phyloP scores from a whole-genome alignment of 108 stramenopile species.

The Nitzschia sp. region DNA sequence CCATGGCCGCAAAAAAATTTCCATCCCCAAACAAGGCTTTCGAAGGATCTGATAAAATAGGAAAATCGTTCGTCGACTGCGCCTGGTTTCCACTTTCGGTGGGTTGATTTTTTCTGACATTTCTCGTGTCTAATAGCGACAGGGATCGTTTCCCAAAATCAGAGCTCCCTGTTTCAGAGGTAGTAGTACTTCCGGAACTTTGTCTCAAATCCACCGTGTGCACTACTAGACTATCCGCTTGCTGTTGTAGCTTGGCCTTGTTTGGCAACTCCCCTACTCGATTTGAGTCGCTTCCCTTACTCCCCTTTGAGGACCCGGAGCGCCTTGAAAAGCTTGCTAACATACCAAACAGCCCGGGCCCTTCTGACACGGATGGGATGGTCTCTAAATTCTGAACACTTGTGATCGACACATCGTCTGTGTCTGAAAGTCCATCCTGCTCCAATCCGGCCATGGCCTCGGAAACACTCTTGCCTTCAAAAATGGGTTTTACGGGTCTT shows the following conservation, averaged over 20 bases:
- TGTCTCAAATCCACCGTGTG: neutral
- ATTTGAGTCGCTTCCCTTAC: neutral
- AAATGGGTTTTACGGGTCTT: slow-evolving; percentile 15
- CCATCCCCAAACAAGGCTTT: neutral
- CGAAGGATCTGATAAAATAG: neutral
- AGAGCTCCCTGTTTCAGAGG: neutral
- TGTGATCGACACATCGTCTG: slow-evolving; percentile 6
- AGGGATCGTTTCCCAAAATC: neutral
- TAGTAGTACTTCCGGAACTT: neutral
- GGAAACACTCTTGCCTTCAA: slow-evolving; percentile 12
- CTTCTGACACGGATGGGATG: slow-evolving; percentile 14
- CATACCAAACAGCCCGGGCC: slow-evolving; percentile 15
- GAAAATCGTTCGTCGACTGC: neutral
- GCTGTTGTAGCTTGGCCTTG: slow-evolving; percentile 6
- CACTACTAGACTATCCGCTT: neutral
- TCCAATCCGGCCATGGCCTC: slow-evolving; percentile 4
- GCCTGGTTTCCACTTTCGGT: neutral
- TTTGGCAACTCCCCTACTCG: slow-evolving; percentile 10
- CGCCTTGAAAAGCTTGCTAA: slow-evolving; percentile 2
- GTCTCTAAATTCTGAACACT: slow-evolving; percentile 12
- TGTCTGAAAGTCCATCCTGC: too few species aligned
- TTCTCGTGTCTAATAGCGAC: neutral
- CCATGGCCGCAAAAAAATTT: slow-evolving; percentile 3
- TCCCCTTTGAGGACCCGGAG: neutral
- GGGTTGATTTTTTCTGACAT: neutral